Conservation (phyloP, 208 protist species). For the Sergeia podlipaevii region DNA sequence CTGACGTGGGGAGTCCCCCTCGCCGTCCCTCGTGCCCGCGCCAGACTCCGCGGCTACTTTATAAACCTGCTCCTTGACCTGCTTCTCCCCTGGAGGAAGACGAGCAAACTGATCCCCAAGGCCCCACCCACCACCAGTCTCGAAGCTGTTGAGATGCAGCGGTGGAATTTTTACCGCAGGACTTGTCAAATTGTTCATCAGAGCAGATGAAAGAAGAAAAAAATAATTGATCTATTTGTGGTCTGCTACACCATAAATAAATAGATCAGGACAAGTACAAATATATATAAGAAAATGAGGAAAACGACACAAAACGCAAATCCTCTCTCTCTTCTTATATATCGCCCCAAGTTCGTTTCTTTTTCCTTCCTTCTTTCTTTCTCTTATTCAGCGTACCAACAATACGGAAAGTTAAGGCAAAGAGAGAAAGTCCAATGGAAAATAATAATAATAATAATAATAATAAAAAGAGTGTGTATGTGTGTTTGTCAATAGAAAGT, state of each 20-base stretch:
- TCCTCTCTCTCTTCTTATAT: no score
- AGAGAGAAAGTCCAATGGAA: not conserved
- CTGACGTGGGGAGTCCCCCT: not conserved
- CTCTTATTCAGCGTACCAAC: no score
- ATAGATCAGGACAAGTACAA: not conserved
- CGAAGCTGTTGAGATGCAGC: slow-evolving; percentile 36
- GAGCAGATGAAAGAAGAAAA: slow-evolving; percentile 5
- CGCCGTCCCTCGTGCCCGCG: not conserved
- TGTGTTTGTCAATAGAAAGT: slow-evolving; percentile 7
- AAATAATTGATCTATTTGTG: not conserved
- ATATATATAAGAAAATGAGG: slow-evolving; percentile 3
- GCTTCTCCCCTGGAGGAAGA: slow-evolving; percentile 49
- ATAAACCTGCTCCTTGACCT: slow-evolving; percentile 22
- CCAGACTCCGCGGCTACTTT: slow-evolving; percentile 17
- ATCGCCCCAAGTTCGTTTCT: no score
- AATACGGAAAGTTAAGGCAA: not conserved
- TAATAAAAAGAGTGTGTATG: slow-evolving; percentile 7
- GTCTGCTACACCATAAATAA: no score
- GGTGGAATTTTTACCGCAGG: slow-evolving; percentile 25
- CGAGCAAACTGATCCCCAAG: slow-evolving; percentile 56
- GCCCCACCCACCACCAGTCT: slow-evolving; percentile 68
- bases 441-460: not conserved
- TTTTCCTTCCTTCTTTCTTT: no score
- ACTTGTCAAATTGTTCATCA: no score
- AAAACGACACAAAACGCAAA: not conserved